Evolutionary conservation across 2,329 filamentous ascomycete species (phyloP), one percentile per base, ranked within the genome.

Genomic region (Ophiostoma triangulosporum): DNA sequence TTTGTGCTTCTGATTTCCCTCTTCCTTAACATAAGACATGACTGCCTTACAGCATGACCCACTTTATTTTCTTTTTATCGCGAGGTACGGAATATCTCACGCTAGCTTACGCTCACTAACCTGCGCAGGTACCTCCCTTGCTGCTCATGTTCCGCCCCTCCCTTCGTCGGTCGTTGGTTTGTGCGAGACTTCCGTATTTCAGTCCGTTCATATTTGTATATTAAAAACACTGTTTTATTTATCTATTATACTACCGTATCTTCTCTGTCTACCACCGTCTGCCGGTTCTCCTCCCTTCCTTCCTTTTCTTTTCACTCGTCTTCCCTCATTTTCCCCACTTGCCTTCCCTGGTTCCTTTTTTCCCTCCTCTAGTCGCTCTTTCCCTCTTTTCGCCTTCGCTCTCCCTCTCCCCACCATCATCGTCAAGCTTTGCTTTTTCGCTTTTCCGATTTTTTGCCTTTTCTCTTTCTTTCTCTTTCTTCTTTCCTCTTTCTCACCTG

Each of bases 271-370:
- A 46, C 40, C 53, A 36, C 48, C 33, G 31, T 46, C 29, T n/a
- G 14, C 36, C 35, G 43, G 50, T 52, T 50, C 51, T 48, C n/a
- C 38, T 17, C 51, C 51, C 49, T 51, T 48, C 48, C 33, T 46
- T 50, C 26, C 33, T 33, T 40, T 58, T 45, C 52, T 50, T 29
- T 38, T 48, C 26, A 32, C 24, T 29, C 26, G 29, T 29, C 26
- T 48, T 43, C 46, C 38, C 51, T 48, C 24, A 52, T 51, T 52
- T 33, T 32, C 36, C 36, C 27, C 35, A 40, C 50, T 43, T 48
- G 38, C 17, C 32, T 50, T 46, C 29, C 20, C 12, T 27, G 32
- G 33, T 36, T 22, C 48, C 20, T 46, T 48, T 36, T 31, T 46
- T 50, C 27, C 12, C 36, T 29, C 43, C 52, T 43, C 38, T 49